A percentile compares a stretch with the other conserved stretches of the same genome.
phyloP scores from a whole-genome alignment of 305 asterid genomes.

The Fraxinus latifolia region DNA sequence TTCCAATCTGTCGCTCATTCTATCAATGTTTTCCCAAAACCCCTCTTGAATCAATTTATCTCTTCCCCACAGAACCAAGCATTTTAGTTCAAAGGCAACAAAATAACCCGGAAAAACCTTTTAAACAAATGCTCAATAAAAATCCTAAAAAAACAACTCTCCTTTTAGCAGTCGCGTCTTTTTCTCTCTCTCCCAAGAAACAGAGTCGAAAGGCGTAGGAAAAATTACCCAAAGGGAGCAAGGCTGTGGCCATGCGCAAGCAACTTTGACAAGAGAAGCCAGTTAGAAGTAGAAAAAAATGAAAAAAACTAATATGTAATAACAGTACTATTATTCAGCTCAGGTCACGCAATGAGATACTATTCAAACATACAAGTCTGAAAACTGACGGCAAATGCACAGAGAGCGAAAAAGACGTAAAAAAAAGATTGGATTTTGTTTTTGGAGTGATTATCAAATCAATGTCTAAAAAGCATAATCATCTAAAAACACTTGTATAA shows the following conservation, averaged over 20 bases:
- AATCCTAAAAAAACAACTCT: slow-evolving; percentile 8
- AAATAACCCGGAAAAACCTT: slow-evolving; percentile 23
- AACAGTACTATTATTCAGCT: slow-evolving; percentile 12
- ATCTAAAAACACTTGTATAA: slow-evolving; percentile 7
- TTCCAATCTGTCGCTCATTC: slow-evolving; percentile 62
- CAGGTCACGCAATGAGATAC: slow-evolving; percentile 29
- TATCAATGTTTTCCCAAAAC: slow-evolving; percentile 3
- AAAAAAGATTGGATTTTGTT: slow-evolving; percentile 19
- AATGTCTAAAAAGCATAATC: slow-evolving; percentile 34
- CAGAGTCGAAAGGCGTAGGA: slow-evolving; percentile 23
- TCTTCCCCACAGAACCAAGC: slow-evolving; percentile 27
- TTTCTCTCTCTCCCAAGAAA: slow-evolving; percentile 28
- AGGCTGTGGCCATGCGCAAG: slow-evolving; percentile 31
- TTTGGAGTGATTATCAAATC: slow-evolving; percentile 26
- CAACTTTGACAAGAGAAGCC: slow-evolving; percentile 40
- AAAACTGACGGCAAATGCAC: slow-evolving; percentile 43
- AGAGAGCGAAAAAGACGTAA: slow-evolving; percentile 34
- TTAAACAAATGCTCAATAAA: slow-evolving; percentile 24
- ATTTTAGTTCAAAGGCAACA: slow-evolving; percentile 19
- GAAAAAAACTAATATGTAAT: slow-evolving; percentile 21
- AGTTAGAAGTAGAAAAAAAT: slow-evolving; percentile 21
- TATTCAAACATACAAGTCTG: slow-evolving; percentile 35
- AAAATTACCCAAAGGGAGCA: slow-evolving; percentile 27
- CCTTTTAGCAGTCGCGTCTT: slow-evolving; percentile 26
- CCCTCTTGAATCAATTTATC: slow-evolving; percentile 15